These are phyloP conservation scores for Clarireedia sp. DNA, from an alignment of 2,329 filamentous ascomycete species.

Conservation along the genomic window DNA sequence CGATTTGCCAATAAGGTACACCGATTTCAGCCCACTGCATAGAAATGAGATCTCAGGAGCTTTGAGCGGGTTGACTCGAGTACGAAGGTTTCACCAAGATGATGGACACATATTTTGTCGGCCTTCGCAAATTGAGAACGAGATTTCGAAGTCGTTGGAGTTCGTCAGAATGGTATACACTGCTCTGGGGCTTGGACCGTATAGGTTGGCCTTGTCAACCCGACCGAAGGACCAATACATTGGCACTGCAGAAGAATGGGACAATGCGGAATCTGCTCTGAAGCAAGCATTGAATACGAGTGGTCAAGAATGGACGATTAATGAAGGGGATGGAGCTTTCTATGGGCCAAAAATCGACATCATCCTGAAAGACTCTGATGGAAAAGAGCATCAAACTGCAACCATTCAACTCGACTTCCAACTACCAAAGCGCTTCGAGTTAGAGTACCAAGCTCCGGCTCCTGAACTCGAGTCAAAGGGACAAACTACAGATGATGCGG, in stretches of 20 bases:
- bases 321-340: slow-evolving; percentile 78
- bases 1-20: slow-evolving; percentile 74
- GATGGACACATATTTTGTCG: slow-evolving; percentile 88
- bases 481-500: slow-evolving; percentile 41
- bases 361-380: slow-evolving; percentile 68
- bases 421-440: slow-evolving; percentile 70
- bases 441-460: slow-evolving; percentile 65
- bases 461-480: slow-evolving; percentile 51
- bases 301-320: slow-evolving; percentile 63
- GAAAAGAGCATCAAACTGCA: slow-evolving; percentile 82
- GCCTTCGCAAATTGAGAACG: slow-evolving; percentile 63
- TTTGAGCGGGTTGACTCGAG: slow-evolving; percentile 72
- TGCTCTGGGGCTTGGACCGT: slow-evolving; percentile 62
- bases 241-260: slow-evolving; percentile 62
- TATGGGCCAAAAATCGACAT: slow-evolving; percentile 92
- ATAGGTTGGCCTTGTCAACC: slow-evolving; percentile 71
- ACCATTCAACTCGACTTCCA: slow-evolving; percentile 90
- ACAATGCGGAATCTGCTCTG: slow-evolving; percentile 59
- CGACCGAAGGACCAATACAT: slow-evolving; percentile 71
- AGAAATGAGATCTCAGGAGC: slow-evolving; percentile 79
- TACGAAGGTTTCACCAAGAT: slow-evolving; percentile 83
- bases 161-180: slow-evolving; percentile 68
- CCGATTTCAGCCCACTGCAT: slow-evolving; percentile 82
- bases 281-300: slow-evolving; percentile 53
- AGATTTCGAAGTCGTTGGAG: slow-evolving; percentile 65